Base-by-base conservation (phyloP, 495 filamentous ascomycete species). In the Talaromyces thailandensis region DNA sequence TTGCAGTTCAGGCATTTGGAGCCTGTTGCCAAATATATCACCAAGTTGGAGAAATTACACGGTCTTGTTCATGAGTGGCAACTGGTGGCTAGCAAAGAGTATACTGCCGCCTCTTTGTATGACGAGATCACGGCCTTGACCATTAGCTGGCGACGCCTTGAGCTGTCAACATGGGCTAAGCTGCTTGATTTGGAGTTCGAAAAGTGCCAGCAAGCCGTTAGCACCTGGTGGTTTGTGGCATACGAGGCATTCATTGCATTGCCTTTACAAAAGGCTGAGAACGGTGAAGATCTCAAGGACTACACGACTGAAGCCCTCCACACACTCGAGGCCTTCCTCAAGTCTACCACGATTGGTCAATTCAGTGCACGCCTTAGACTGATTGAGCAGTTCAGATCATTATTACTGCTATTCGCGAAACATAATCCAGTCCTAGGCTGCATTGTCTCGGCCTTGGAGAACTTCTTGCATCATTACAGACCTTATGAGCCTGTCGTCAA, bases 171-270 rank as follows among this genome's bases (percentile, higher is more conserved):
- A 4, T 99, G 95, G 95, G 86, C 90, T 21, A 87, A 84, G 40
- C 73, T 99, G n/a, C 83, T 99, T 56, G 91, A 96, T 65, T 81
- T 88, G 63, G 94, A 99, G 71, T 80, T 86, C 14, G 82, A 85
- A 64, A 89, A 87, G 65, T 89, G 84, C 63, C 75, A 85, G 9
- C 81, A 88, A 31, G 86, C 90, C 67, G 92, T 93, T 9, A 85
- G 84, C 64, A 86, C 88, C 11, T 99, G 94, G 93, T 99, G 93
- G 91, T 99, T 97, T 68, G 83, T 97, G 51, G 90, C 93, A 6
- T 98, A 96, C 59, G 90, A 96, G 73, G 88, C 83, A 28, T 83
- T 96, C 57, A 80, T 99, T 66, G 88, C 86, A 4, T 86, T 85
- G 35, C 87, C 93, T 0, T 72, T 91, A 35, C 82, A 83, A 21